Conservation (phyloP, 371 early-diverging fungal species). For the Apophysomyces variabilis region DNA sequence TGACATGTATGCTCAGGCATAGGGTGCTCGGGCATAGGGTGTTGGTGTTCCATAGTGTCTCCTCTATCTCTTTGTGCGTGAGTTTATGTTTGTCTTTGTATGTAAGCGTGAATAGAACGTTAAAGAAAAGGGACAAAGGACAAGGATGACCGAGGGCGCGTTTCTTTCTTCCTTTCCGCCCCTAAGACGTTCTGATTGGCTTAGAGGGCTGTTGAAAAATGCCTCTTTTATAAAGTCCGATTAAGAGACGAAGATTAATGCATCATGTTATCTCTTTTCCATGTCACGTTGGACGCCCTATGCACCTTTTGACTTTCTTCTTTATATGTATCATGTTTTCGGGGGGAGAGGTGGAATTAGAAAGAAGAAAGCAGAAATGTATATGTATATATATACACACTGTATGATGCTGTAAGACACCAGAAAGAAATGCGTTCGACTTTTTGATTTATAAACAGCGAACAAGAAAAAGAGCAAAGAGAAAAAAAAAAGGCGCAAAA, state of each 20-base stretch:
- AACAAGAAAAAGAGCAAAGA: not conserved
- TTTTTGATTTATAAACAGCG: too few species aligned
- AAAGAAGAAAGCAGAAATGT: not conserved
- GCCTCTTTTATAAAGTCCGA: not conserved
- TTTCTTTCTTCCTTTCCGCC: too few species aligned
- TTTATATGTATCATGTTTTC: not conserved
- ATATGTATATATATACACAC: too few species aligned
- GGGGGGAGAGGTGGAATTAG: not conserved
- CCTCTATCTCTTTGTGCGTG: too few species aligned
- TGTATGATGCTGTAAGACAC: too few species aligned
- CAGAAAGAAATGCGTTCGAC: too few species aligned
- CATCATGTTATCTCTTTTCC: conserved; percentile 3
- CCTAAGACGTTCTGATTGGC: too few species aligned
- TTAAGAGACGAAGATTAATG: not conserved
- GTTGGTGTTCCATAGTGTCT: too few species aligned
- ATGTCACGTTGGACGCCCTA: conserved; percentile 3
- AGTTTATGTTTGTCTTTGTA: too few species aligned
- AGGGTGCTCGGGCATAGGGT: not conserved
- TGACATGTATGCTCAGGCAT: not conserved
- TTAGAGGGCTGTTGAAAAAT: too few species aligned
- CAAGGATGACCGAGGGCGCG: not conserved
- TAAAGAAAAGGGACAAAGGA: not conserved
- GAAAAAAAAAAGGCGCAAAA: conserved; percentile 1
- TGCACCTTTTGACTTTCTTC: not conserved
- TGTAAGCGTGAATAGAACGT: too few species aligned